Base-by-base conservation (phyloP, 768 basidiomycete genomes). In the Boletales sp. region DNA sequence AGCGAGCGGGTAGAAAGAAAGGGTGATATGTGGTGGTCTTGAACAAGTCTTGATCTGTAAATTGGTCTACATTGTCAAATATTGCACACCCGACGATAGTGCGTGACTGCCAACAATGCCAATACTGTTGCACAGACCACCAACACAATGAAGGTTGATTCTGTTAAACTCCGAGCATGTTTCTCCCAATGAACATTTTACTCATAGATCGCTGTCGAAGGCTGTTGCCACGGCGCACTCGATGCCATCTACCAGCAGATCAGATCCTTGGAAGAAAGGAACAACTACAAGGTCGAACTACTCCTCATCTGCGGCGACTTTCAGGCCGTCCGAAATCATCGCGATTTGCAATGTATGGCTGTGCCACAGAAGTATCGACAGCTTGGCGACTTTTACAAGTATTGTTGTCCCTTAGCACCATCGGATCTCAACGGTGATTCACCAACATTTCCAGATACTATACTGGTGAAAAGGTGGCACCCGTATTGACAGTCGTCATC, bases 291-390 rank as follows among this genome's bases (percentile, higher is more conserved):
- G 48, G 80, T 96, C 48, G 90, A 95, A 60, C 71, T 94, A 2
- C 79, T 99, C 13, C 78, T 99, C 36, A 85, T 97, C 28, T 97
- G 95, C 51, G 96, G 96, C 12, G 96, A 99, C 71, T 98, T 99
- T 60, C 84, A 96, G 69, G 94, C 96, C 15, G 76, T 96, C 42
- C 77, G 96, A 28, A 94, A 96, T 59, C 73, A 79, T 50, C 73
- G 81, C 48, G 95, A 99, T 70, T 75, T 96, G 38, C 80, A 87
- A 61, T 88, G 86, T 55, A 90, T 99, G 84, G 86, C 94, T 18
- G 91, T 91, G 2, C 95, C 95, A 0, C 72, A 80, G 55, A 97
- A 96, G 68, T 97, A 94, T 70, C 85, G 84, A 55, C 70, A 79
- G 21, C 73, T 98, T 44, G 89, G 90, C 30, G 84, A 84, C 39